These are phyloP conservation scores for Ilyonectria sp. DNA, from an alignment of 2,329 filamentous ascomycete species.

Conservation along the genomic window DNA sequence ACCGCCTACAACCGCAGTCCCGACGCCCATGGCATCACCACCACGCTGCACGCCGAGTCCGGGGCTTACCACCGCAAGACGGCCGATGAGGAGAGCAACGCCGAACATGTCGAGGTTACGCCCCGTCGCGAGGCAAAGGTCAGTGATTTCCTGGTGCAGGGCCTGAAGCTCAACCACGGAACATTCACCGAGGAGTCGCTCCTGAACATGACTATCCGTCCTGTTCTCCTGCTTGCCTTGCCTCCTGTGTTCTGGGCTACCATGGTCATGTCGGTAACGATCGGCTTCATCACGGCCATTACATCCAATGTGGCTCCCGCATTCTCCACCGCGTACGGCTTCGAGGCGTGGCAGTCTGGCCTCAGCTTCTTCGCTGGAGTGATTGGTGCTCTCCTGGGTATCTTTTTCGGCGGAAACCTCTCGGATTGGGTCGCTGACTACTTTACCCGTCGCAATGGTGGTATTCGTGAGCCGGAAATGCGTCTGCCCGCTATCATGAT, in stretches of 20 bases:
- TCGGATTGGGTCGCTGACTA: slow-evolving; percentile 54
- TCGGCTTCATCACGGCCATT: slow-evolving; percentile 67
- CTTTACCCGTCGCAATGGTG: slow-evolving; percentile 53
- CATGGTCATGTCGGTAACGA: slow-evolving; percentile 65
- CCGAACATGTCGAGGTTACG: slow-evolving; percentile 19
- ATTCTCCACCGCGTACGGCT: slow-evolving; percentile 55
- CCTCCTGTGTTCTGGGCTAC: slow-evolving; percentile 68
- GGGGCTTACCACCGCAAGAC: slow-evolving; percentile 25
- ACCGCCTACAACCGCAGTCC: slow-evolving; percentile 60
- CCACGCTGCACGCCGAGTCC: slow-evolving; percentile 18
- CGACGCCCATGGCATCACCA: slow-evolving; percentile 27
- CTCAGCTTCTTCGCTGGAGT: slow-evolving; percentile 64
- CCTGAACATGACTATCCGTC: slow-evolving; percentile 61
- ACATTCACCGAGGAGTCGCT: slow-evolving; percentile 32
- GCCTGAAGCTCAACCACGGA: slow-evolving; percentile 27
- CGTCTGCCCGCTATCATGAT: slow-evolving; percentile 58
- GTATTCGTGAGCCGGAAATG: slow-evolving; percentile 58
- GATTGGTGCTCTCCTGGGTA: slow-evolving; percentile 58
- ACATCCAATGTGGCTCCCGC: slow-evolving; percentile 64
- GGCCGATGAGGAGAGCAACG: slow-evolving; percentile 23
- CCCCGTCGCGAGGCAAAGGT: slow-evolving; percentile 12
- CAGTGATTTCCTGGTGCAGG: slow-evolving; percentile 10
- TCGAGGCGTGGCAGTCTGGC: slow-evolving; percentile 60
- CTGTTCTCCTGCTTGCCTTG: slow-evolving; percentile 61
- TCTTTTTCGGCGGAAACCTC: slow-evolving; percentile 52